Conservation (phyloP, 257 asterid species). For the Schizonepeta tenuifolia region DNA sequence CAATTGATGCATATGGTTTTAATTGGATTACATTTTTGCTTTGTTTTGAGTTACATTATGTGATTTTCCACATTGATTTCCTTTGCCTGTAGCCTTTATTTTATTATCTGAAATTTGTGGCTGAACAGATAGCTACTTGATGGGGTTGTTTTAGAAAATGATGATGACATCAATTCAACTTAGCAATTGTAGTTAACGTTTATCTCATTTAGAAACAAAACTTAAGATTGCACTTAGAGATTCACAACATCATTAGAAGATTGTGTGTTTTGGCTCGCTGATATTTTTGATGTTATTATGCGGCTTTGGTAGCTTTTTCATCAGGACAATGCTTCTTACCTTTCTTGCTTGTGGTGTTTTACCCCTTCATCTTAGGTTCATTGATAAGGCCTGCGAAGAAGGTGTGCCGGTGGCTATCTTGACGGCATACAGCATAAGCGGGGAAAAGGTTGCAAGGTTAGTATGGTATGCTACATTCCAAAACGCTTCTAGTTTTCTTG, state of each 20-base stretch:
- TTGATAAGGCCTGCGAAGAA: conserved; percentile 68
- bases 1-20: no score
- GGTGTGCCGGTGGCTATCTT: conserved; percentile 70
- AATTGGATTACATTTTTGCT: no score
- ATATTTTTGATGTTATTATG: neutral
- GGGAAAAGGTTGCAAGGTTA: conserved; percentile 84
- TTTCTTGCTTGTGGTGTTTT: neutral
- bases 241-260: conserved; percentile 8
- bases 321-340: conserved; percentile 12
- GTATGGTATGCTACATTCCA: conserved; percentile 17
- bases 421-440: conserved; percentile 64
- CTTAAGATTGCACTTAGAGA: conserved; percentile 14
- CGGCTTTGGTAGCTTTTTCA: neutral
- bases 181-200: neutral
- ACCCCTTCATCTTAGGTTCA: conserved; percentile 56
- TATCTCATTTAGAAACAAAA: conserved; percentile 12
- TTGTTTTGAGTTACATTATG: no score
- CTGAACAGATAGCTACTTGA: neutral
- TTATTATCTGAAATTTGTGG: neutral
- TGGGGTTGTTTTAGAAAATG: neutral
- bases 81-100: conserved; percentile 14
- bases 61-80: conserved; percentile 8
- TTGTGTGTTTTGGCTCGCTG: neutral
- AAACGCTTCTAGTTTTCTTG: neutral
- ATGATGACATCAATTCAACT: neutral